Evolutionary conservation across 768 basidiomycete genomes (phyloP), one percentile per base, ranked within the genome.

Genomic region (Auriscalpium orientale): DNA sequence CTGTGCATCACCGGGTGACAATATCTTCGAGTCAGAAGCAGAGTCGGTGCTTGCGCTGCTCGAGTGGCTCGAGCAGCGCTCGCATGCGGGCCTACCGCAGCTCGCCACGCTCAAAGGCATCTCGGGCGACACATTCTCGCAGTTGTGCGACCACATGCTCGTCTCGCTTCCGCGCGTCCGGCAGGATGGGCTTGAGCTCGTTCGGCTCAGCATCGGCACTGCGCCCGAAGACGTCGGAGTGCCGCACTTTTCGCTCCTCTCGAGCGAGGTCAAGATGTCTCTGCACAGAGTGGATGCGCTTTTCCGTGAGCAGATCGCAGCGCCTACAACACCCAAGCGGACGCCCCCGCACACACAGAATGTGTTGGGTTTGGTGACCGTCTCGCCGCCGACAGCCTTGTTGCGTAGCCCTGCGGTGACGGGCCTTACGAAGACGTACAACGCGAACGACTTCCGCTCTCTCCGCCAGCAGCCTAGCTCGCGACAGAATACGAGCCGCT

Each of bases 391-490:
- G 3, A 80, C 82, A 9, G 81, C 87, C 7, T 62, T 90, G 21
- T 72, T 89, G 49, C 77, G 88, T 40, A 86, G 85, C 0, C 85
- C 87, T 0, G 83, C 83, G 0, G 81, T 83, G 21, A 87, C 86
- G 0, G 87, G 87, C 16, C 75, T 93, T 28, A 91, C 91, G 11
- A 93, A 91, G 71, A 91, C 79, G 58, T 93, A 93, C 61, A 68
- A 67, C 20, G 86, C 80, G 66, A 91, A 93, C 62, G 90, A 92
- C 67, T 93, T 93, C 63, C 77, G 91, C 53, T 80, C 87, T 65
- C 72, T 90, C 60, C 74, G 90, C 49, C 83, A 85, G 67, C 71
- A 74, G 44, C 79, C 87, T 35, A 79, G 81, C 10, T 80, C 85
- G 60, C 80, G 87, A 63, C 80, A 89, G 67, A 93, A 92, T 64